These are phyloP conservation scores for Pseudogymnoascus sp. DNA, from an alignment of 2,329 filamentous ascomycete species.

Conservation along the genomic window DNA sequence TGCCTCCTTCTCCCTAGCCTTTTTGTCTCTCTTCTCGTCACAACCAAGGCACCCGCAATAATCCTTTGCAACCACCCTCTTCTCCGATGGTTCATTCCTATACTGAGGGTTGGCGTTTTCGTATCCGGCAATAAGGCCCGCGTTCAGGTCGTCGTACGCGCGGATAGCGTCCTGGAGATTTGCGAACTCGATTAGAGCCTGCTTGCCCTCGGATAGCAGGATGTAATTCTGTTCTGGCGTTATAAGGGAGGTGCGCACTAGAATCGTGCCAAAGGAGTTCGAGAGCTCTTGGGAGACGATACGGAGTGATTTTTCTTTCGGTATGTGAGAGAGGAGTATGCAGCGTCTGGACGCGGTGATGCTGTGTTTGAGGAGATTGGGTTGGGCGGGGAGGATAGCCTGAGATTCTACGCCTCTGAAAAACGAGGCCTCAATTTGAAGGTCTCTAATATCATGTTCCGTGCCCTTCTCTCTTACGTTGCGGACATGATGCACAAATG, in stretches of 20 bases:
- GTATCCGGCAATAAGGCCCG: neutral
- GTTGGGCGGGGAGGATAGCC: neutral
- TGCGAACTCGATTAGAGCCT: neutral
- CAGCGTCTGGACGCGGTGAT: neutral
- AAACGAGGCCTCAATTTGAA: conserved; percentile 11
- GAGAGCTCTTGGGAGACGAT: neutral
- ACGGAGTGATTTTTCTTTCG: neutral
- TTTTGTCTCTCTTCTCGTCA: neutral
- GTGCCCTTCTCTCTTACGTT: conserved; percentile 1
- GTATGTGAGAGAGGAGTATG: neutral
- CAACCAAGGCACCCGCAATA: neutral
- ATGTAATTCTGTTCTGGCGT: neutral
- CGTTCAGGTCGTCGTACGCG: neutral
- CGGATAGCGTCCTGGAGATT: neutral
- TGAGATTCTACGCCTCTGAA: neutral
- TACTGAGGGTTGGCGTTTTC: neutral
- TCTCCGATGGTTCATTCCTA: neutral
- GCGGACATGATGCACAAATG: conserved; percentile 9
- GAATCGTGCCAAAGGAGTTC: neutral
- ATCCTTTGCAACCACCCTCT: neutral
- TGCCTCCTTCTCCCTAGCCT: neutral
- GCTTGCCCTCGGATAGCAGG: neutral
- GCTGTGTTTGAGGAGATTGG: neutral
- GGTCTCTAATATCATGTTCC: conserved; percentile 6
- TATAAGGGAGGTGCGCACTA: neutral